Evolutionary conservation across 2,329 filamentous ascomycete species (phyloP), one percentile per base, ranked within the genome.

Genomic region (Fusarium sp.): DNA sequence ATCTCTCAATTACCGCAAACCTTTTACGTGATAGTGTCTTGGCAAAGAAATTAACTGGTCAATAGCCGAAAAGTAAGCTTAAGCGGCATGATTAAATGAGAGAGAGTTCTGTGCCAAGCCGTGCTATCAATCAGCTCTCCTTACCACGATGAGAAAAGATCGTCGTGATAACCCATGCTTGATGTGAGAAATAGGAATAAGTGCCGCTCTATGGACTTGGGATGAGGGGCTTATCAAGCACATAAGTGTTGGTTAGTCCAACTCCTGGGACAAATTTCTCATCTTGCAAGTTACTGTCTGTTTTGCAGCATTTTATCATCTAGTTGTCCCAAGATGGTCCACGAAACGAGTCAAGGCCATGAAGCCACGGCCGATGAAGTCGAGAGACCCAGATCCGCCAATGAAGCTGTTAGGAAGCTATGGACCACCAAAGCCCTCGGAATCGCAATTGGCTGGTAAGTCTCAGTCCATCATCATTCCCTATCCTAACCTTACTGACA

Each of bases 381-480:
- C 1, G 38, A 36, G 3, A 36, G 47, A n/a, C 66, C 60, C 0
- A 52, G 46, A 6, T 42, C 65, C 1, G 57, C 47, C 3, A 66
- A 68, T n/a, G 66, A 69, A 33, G 66, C 66, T 9, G 40, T 69
- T 4, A n/a, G 66, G 1, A 69, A 69, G 34, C 36, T 69, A 28
- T 69, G 66, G 66, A 66, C 65, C 0, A 60, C 52, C 0, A 34
- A 42, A 9, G 50, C 52, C 0, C 51, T 69, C 0, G 47, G 66
- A 0, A 44, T 46, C n/a, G 66, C 65, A 3, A 69, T 69, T 7
- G 66, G 51, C 50, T 69, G 66, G 65, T 66, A 0, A 3, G 55
- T 12, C 5, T 23, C 3, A 11, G 1, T 8, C 3, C 23, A 23
- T 23, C 4, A 23, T 3, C 0, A 2, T 8, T 3, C 11, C 0